Conservation (phyloP, 2,329 filamentous ascomycete genomes). For the Fusarium subglutinans region DNA sequence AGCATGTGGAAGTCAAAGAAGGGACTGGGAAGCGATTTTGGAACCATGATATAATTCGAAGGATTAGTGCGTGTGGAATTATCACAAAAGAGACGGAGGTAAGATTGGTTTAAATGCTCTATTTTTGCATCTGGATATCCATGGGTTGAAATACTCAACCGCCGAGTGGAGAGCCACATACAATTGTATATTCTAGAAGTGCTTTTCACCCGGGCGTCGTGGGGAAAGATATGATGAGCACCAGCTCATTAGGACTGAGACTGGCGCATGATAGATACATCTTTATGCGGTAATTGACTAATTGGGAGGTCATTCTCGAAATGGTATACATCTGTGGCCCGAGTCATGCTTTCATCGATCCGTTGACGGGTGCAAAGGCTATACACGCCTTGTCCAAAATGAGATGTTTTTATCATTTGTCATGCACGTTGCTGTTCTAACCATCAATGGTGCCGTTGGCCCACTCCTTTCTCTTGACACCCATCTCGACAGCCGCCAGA, state of each 20-base stretch:
- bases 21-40: slow-evolving; percentile 57
- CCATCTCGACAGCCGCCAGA: slow-evolving; percentile 91
- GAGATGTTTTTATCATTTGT: slow-evolving; percentile 11
- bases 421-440: slow-evolving; percentile 27
- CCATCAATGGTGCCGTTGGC: slow-evolving; percentile 71
- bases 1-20: slow-evolving; percentile 73
- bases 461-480: slow-evolving; percentile 87
- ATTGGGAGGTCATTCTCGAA: slow-evolving; percentile 35
- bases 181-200: slow-evolving; percentile 45
- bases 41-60: slow-evolving; percentile 54
- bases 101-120: slow-evolving; percentile 43
- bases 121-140: slow-evolving; percentile 42
- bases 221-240: slow-evolving; percentile 41
- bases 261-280: slow-evolving; percentile 46
- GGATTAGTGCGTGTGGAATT: slow-evolving; percentile 17
- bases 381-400: not conserved
- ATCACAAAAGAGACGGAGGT: slow-evolving; percentile 36
- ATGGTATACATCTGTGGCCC: slow-evolving; percentile 1
- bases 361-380: not conserved
- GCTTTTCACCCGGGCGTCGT: slow-evolving; percentile 43
- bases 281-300: slow-evolving; percentile 45
- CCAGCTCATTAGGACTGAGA: slow-evolving; percentile 38
- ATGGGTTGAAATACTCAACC: slow-evolving; percentile 35
- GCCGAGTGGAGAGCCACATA: slow-evolving; percentile 24
- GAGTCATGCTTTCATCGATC: slow-evolving; percentile 2